Conservation (phyloP, 495 filamentous ascomycete species). For the Aspergillus incahuasiensis region DNA sequence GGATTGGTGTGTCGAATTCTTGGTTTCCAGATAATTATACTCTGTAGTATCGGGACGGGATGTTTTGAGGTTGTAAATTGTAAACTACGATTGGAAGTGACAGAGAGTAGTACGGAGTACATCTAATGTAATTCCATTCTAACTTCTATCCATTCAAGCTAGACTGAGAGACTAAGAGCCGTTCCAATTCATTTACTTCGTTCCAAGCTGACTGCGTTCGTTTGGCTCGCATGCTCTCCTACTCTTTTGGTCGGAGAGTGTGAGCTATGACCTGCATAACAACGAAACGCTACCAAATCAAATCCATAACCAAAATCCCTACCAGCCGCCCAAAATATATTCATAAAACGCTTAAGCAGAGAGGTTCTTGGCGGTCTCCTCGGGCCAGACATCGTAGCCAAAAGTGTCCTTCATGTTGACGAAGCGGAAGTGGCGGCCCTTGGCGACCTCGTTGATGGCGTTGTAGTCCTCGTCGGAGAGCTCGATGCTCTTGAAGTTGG, state of each 20-base stretch:
- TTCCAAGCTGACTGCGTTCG: neutral
- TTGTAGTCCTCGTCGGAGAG: constrained; percentile 51
- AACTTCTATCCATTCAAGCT: neutral
- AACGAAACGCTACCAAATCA: neutral
- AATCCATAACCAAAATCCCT: neutral
- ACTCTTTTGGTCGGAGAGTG: neutral
- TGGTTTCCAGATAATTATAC: neutral
- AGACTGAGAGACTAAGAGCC: neutral
- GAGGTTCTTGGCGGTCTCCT: constrained; percentile 40
- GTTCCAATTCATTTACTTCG: neutral
- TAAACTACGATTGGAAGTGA: neutral
- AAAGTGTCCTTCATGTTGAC: constrained; percentile 78
- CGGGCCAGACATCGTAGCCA: constrained; percentile 49
- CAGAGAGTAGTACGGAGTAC: neutral
- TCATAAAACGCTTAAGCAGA: constrained; percentile 25
- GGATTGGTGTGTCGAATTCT: neutral
- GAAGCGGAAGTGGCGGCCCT: constrained; percentile 61
- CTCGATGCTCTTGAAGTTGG: constrained; percentile 60
- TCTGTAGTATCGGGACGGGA: too few relatives aligned
- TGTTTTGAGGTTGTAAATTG: neutral
- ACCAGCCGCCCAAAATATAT: neutral
- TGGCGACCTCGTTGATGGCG: constrained; percentile 56
- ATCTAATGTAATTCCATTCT: constrained; percentile 2
- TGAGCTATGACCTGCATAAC: constrained; percentile 33
- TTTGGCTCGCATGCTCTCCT: constrained; percentile 11